These are phyloP conservation scores for Cyclotella kingstonii DNA, from an alignment of 108 stramenopile genomes.

Conservation along the genomic window DNA sequence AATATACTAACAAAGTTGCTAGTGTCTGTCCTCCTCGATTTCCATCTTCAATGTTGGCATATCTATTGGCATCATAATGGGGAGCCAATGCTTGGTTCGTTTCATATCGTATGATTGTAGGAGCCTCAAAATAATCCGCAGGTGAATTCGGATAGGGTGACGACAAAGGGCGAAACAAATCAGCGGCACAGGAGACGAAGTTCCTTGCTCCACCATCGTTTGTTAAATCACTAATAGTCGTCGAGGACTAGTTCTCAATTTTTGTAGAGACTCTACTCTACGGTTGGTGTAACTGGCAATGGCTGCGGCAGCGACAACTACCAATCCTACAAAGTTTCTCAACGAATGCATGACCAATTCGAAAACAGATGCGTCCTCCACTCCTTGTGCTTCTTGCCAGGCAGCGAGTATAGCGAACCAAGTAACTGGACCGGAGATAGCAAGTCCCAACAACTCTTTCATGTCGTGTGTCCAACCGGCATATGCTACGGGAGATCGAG, in stretches of 20 bases:
- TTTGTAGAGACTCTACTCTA: constrained; percentile 54
- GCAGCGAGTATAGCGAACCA: constrained; percentile 62
- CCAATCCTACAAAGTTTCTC: constrained; percentile 56
- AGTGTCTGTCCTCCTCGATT: constrained; percentile 82
- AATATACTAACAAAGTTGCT: constrained; percentile 72
- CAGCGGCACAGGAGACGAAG: constrained; percentile 56
- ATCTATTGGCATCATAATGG: constrained; percentile 79
- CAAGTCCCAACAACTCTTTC: constrained; percentile 65
- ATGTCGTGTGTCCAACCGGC: constrained; percentile 77
- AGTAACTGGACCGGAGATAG: constrained; percentile 70
- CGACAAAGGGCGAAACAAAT: constrained; percentile 43
- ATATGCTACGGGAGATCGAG: constrained; percentile 72
- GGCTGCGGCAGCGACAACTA: constrained; percentile 40
- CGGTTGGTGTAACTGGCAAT: constrained; percentile 53
- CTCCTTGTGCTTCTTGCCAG: constrained; percentile 52
- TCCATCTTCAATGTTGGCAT: constrained; percentile 68
- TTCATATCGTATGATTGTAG: constrained; percentile 76
- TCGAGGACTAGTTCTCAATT: constrained; percentile 69
- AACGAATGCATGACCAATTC: constrained; percentile 54
- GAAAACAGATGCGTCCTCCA: constrained; percentile 13
- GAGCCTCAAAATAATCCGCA: constrained; percentile 69
- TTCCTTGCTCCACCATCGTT: constrained; percentile 38
- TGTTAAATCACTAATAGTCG: constrained; percentile 63
- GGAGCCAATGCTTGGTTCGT: constrained; percentile 64
- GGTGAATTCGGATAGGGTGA: constrained; percentile 6